Conservation (phyloP, 2,329 filamentous ascomycete genomes). For the Aspergillus fructus region DNA sequence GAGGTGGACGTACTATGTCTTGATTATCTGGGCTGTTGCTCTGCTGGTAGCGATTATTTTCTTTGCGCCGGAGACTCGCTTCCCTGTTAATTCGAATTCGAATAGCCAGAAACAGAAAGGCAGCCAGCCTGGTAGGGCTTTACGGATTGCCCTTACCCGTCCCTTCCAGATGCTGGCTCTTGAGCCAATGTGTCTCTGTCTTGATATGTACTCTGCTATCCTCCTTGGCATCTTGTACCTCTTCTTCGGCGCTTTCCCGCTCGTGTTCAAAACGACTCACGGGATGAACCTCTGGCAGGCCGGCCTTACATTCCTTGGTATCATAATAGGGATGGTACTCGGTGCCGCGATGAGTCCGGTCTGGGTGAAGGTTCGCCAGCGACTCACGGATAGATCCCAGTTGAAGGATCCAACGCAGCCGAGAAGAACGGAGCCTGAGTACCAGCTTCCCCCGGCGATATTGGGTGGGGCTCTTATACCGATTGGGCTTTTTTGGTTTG, state of each 20-base stretch:
- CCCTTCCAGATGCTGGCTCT: conserved; percentile 76
- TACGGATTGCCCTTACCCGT: conserved; percentile 45
- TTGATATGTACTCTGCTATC: conserved; percentile 76
- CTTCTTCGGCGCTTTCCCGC: conserved; percentile 50
- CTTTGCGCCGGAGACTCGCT: not conserved
- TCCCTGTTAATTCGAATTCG: not conserved
- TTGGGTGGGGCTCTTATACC: conserved; percentile 70
- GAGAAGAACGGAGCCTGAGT: conserved; percentile 64
- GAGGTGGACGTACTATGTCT: conserved; percentile 77
- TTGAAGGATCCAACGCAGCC: too few species aligned
- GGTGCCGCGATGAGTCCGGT: not conserved
- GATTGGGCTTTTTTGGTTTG: conserved; percentile 79
- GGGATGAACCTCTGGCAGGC: conserved; percentile 37
- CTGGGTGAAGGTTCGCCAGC: not conserved
- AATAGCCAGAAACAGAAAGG: too few species aligned
- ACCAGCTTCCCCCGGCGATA: conserved; percentile 70
- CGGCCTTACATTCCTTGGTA: conserved; percentile 26
- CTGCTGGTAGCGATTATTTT: not conserved
- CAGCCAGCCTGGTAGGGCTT: not conserved
- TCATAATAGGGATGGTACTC: conserved; percentile 10
- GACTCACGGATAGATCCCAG: not conserved
- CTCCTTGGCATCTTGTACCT: conserved; percentile 40
- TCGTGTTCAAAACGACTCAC: conserved; percentile 23
- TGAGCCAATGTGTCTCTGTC: conserved; percentile 77
- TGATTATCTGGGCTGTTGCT: conserved; percentile 71